Evolutionary conservation across 1,139 yeast species (phyloP), one percentile per base, ranked within the genome.

Genomic region (Scheffersomyces cryptocercus): DNA sequence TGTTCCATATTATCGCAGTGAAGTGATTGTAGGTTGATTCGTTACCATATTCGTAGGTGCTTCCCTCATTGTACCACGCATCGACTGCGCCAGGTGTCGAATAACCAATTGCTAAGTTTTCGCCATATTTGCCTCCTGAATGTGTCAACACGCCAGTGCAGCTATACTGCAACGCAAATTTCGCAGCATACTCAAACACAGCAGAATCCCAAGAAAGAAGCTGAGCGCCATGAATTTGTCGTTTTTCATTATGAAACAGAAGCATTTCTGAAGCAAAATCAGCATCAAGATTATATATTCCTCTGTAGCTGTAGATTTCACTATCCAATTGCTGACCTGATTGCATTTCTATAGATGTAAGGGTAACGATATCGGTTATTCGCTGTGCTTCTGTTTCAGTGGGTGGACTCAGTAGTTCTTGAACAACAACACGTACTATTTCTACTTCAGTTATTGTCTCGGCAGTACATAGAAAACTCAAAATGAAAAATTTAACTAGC

Each of bases 61-160:
- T 36, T 4, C 70, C 69, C 52, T 70, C 76, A 7, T 57, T 48
- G 49, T 70, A 70, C 75, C 75, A 70, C 2, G 72, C 75, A 31
- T 61, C 49, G 3, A 64, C 54, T 4, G 73, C 62, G 4, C 64
- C 70, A 4, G 44, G 49, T 2, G 66, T 58, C 6, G 64, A 47
- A 45, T 66, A 70, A 0, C 76, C 76, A 13, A 67, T 52, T 5
- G 75, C 75, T 35, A 71, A 54, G 46, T 70, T 71, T 43, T 70
- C 77, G 3, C 75, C 75, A 46, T 59, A 67, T 0, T 49, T 52
- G 1, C 71, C 73, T 2, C 70, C 68, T 7, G 70, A 64, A 50
- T 70, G 75, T 12, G 46, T 47, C 32, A 71, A 54, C n/a, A 46
- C 50, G 3, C 74, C 73, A 13, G 68, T 57, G 50, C 77, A 71